Conservation (phyloP, 805 yeast species). For the Lipomyces anomalus region DNA sequence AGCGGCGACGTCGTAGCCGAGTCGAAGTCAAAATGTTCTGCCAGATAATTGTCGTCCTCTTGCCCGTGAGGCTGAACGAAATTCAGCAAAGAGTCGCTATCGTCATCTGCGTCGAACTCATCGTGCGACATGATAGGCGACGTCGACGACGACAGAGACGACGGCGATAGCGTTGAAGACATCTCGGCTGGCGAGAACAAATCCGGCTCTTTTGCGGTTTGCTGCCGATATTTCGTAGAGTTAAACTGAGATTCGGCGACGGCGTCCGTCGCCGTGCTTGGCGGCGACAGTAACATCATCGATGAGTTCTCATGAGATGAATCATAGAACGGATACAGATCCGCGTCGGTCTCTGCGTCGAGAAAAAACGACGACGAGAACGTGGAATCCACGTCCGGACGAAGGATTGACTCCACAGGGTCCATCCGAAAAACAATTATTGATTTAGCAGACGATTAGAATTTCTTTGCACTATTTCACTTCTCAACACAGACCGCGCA, state of each 20-base stretch:
- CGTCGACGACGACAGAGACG: not conserved
- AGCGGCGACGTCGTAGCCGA: conserved; percentile 10
- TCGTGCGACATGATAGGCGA: not conserved
- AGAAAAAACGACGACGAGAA: not conserved
- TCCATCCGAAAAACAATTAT: no score
- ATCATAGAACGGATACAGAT: not conserved
- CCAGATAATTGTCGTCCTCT: conserved; percentile 13
- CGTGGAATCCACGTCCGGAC: not conserved
- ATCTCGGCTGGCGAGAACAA: not conserved
- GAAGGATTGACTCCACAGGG: not conserved
- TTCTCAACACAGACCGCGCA: no score
- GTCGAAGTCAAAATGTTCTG: conserved; percentile 21
- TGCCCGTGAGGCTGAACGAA: not conserved
- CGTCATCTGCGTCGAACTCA: not conserved
- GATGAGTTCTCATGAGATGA: not conserved
- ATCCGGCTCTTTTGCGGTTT: no score
- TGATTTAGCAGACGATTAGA: no score
- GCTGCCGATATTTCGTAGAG: no score
- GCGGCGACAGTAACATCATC: not conserved
- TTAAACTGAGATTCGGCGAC: not conserved
- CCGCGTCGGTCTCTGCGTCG: not conserved
- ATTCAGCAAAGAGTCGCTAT: not conserved
- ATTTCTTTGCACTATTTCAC: no score
- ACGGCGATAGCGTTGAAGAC: not conserved
- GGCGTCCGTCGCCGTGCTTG: not conserved